Evolutionary conservation across 1,284 basidiomycete genomes (phyloP), one percentile per base, ranked within the genome.

Genomic region (Porogramme epimiltina): DNA sequence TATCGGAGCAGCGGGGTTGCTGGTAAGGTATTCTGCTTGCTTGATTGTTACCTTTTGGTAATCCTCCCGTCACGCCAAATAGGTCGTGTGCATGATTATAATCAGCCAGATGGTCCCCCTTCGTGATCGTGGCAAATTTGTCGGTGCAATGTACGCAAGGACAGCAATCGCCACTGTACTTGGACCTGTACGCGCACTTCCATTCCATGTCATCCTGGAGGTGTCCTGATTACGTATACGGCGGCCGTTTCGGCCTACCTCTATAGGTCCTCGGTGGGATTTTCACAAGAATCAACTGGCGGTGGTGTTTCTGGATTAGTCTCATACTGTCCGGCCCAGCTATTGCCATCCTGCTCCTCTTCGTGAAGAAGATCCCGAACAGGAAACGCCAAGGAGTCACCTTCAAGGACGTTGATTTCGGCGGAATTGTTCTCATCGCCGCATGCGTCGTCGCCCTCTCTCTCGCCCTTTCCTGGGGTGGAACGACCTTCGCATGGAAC

Each of bases 101-200:
- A 43, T 55, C 37, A 55, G 53, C 42, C 53, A 55, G 31, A 55
- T 55, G 53, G 53, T 55, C 13, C 53, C 53, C 15, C 49, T 55
- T 9, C 48, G 53, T 8, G 53, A 55, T 25, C 53, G 53, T 3
- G 53, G 53, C 6, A 45, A 46, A 23, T 55, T 46, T 24, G 48
- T 55, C 34, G 53, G 53, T 25, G 53, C 46, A 6, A 50, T 55
- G 53, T 55, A 55, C 33, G 53, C 53, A 4, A 47, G 53, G 11
- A 45, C 48, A 4, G 53, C 53, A 6, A 46, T 55, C 10, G 53
- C 53, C 2, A 55, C 49, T 15, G 53, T 55, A 2, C 45, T 55
- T 4, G 53, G 53, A 3, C 53, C 53, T 2, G 53, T 55, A 36
- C 9, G 52, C 24, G n/a, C 13, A 3, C 16, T 24, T 28, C 19